Percentiles rank a stretch among this genome's conserved stretches.
These are phyloP conservation scores for Ilex asprella DNA, from an alignment of 257 asterid genomes.

Conservation along the genomic window DNA sequence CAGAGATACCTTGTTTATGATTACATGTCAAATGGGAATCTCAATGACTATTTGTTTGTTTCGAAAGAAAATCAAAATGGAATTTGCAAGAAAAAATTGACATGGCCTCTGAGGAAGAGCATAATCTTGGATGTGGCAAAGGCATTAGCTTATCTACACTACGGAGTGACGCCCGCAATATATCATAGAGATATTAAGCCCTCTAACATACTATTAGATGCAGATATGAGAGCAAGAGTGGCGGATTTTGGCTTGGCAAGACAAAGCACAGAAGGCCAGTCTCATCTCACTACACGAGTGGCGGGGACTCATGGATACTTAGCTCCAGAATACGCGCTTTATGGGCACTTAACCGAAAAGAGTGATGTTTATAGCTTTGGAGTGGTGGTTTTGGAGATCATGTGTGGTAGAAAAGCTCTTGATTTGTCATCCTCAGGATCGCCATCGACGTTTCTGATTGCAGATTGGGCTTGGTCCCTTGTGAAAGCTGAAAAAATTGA, in stretches of 20 bases:
- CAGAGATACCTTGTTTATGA: slow-evolving; percentile 50
- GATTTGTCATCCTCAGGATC: slow-evolving; percentile 21
- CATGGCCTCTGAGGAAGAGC: slow-evolving; percentile 52
- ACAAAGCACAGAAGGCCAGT: slow-evolving; percentile 27
- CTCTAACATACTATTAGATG: slow-evolving; percentile 51
- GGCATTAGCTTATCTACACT: slow-evolving; percentile 52
- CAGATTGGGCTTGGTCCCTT: slow-evolving; percentile 62
- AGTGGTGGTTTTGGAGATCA: slow-evolving; percentile 40
- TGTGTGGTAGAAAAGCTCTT: slow-evolving; percentile 52
- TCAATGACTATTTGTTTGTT: slow-evolving; percentile 31
- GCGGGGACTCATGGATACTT: slow-evolving; percentile 60
- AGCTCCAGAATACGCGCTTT: slow-evolving; percentile 62
- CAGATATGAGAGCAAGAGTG: slow-evolving; percentile 47
- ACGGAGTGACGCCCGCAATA: slow-evolving; percentile 55
- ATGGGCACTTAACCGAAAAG: slow-evolving; percentile 55
- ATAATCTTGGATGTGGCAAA: slow-evolving; percentile 59
- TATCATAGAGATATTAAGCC: slow-evolving; percentile 65
- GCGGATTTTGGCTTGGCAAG: slow-evolving; percentile 57
- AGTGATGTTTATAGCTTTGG: slow-evolving; percentile 68
- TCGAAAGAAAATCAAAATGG: not conserved
- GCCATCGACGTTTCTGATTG: slow-evolving; percentile 25
- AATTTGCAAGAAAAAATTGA: slow-evolving; percentile 14
- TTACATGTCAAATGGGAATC: slow-evolving; percentile 52
- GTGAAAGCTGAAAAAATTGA: slow-evolving; percentile 36
- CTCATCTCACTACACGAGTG: slow-evolving; percentile 35